A percentile compares a stretch with the other conserved stretches of the same genome.
These are phyloP conservation scores for Tetrahymena elliotti DNA, from an alignment of 73 alveolate species.

Conservation along the genomic window DNA sequence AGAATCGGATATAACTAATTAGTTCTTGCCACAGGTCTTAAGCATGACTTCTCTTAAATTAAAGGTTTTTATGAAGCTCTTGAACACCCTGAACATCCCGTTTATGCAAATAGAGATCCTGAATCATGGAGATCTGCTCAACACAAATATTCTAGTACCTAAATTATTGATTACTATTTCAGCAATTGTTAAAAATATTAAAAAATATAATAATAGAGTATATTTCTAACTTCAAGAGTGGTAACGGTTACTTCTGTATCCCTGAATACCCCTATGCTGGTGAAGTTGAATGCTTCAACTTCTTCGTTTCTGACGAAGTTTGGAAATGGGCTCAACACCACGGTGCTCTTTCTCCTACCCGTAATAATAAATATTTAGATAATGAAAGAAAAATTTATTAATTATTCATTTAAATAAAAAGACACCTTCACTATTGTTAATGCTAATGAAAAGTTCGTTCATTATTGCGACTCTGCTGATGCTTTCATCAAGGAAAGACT, in stretches of 20 bases:
- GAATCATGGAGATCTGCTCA: conserved; percentile 29
- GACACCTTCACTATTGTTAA: conserved; percentile 16
- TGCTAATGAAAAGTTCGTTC: conserved; percentile 34
- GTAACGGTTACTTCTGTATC: conserved; percentile 39
- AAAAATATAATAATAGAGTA: background rate
- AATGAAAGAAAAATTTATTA: background rate
- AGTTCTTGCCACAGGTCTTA: conserved; percentile 60
- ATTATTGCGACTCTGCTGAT: conserved; percentile 40
- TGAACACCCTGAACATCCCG: conserved; percentile 34
- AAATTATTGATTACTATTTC: background rate
- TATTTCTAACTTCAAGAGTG: conserved; percentile 17
- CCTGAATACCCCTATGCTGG: conserved; percentile 42
- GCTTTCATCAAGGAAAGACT: conserved; percentile 31
- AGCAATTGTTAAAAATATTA: background rate
- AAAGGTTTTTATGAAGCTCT: conserved; percentile 60
- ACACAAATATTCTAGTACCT: conserved; percentile 29
- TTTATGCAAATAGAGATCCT: conserved; percentile 20
- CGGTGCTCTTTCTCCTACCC: conserved; percentile 27
- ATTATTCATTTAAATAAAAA: background rate
- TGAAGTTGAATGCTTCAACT: conserved; percentile 37
- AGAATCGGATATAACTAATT: conserved; percentile 70
- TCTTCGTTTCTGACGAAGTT: conserved; percentile 13
- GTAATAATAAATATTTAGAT: background rate
- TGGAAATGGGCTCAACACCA: conserved; percentile 33
- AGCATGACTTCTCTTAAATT: conserved; percentile 47